Evolutionary conservation across 805 yeast genomes (phyloP), one percentile per base, ranked within the genome.

Genomic region (Ogataea methylovora): DNA sequence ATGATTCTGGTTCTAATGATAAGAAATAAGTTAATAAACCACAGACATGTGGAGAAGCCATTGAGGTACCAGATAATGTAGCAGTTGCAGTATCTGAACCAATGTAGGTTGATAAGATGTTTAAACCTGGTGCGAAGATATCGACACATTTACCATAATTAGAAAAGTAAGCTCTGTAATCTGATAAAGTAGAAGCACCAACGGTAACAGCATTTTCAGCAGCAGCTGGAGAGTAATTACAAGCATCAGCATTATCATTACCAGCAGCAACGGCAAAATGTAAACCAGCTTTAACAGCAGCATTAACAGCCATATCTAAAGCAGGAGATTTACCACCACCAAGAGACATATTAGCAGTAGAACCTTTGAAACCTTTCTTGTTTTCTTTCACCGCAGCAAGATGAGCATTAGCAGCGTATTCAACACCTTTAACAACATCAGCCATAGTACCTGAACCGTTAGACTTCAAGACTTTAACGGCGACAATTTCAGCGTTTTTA

Each of bases 241-340:
- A 90, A 36, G 97, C 95, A 58, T 88, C 94, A 48, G 79, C 84
- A 56, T 84, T 81, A 54, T 84, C 94, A 60, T 90, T 88, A 64
- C 97, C 97, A 21, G 97, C 96, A 33, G 97, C 97, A 44, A 86
- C 95, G 24, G 95, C 94, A 57, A 90, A 82, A 56, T 85, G 92
- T 39, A 90, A 63, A 49, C 96, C 97, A 22, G 88, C 83, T 43
- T 74, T 70, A 32, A 84, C 86, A 26, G 94, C 96, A 29, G 95
- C 95, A 48, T 84, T 77, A 30, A 84, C 94, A 37, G 95, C 95
- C 58, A 78, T 49, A 54, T 86, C 94, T 47, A 88, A 72, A 8
- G 95, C 78, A 33, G 86, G 83, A 3, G 95, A 84, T 52, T 79
- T 81, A 51, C 94, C 94, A 57, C 96, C 96, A 51, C 95, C 95